Evolutionary conservation across 164 flowering plant genomes (phyloP), one percentile per base, ranked within the genome.

Genomic region (Litsea cubeba): DNA sequence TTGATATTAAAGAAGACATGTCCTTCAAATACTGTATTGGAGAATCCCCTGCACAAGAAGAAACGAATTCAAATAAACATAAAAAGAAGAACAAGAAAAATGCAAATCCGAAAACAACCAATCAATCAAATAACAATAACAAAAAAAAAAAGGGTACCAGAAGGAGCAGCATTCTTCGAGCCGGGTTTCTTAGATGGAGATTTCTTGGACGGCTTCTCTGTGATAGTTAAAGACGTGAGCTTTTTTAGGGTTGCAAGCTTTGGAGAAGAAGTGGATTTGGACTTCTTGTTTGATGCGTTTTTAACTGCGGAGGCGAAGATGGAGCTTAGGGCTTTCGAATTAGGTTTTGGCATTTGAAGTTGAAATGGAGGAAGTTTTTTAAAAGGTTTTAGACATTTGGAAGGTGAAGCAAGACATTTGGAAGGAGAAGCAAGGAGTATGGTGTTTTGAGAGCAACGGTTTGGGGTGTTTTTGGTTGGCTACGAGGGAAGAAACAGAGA

Each of bases 1-100:
- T 82, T 11, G 66, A 65, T 54, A 86, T n/a, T 12, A 86, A 54
- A n/a, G 79, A 78, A 75, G 86, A 76, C 50, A 86, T 79, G 25
- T 79, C 74, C 73, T 26, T 30, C 14, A 75, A 30, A 22, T 76
- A 32, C 49, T 40, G 50, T 71, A 71, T 72, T 58, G 32, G 20
- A 32, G 73, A 71, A 3, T 24, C 68, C 0, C 72, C 83, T 81
- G 46, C 46, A 23, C 81, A 79, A 12, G 20, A n/a, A 67, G 3
- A 23, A 72, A 12, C n/a, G 60, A 11, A 57, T 4, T 50, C 1
- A 35, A 50, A 12, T 2, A 28, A 11, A 35, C 8, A 24, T 18
- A 17, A 32, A 65, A 14, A 5, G 18, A 51, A 14, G 18, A 12
- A 51, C 12, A 51, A 51, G 58, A 51, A 51, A 51, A 51, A 51